These are phyloP conservation scores for Neurospora sp. DNA, from an alignment of 495 filamentous ascomycete genomes.

Conservation along the genomic window DNA sequence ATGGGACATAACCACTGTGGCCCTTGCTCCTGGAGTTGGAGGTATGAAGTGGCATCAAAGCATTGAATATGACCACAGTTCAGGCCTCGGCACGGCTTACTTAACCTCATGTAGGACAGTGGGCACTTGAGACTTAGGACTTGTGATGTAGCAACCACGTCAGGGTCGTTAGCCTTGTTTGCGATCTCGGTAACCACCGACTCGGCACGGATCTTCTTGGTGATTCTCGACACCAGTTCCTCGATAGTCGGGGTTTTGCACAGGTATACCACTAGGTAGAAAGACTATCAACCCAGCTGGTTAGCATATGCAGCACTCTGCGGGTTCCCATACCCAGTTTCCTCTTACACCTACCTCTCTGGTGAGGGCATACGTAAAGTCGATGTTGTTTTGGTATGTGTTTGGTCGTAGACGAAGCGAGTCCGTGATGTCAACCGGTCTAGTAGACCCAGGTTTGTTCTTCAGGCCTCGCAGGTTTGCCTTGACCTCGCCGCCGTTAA, in stretches of 20 bases:
- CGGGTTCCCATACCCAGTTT: neutral
- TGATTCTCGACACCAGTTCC: conserved; percentile 59
- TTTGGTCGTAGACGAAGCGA: conserved; percentile 55
- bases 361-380: conserved; percentile 87
- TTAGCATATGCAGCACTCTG: neutral
- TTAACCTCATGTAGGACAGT: conserved; percentile 71
- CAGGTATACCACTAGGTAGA: conserved; percentile 60
- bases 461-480: conserved; percentile 86
- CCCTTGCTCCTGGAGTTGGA: conserved; percentile 90
- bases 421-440: conserved; percentile 81
- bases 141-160: conserved; percentile 77
- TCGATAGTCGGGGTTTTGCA: conserved; percentile 63
- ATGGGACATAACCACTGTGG: conserved; percentile 92
- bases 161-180: conserved; percentile 71
- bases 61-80: conserved; percentile 86
- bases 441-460: conserved; percentile 87
- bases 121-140: conserved; percentile 90
- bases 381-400: conserved; percentile 63
- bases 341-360: conserved; percentile 50
- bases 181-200: conserved; percentile 75
- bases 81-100: conserved; percentile 66
- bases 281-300: conserved; percentile 47
- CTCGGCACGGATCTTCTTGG: conserved; percentile 67
- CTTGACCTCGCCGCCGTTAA: conserved; percentile 80
- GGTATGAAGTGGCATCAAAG: conserved; percentile 88